Base-by-base conservation (phyloP, 805 yeast species). In the Saturnispora zaruensis region DNA sequence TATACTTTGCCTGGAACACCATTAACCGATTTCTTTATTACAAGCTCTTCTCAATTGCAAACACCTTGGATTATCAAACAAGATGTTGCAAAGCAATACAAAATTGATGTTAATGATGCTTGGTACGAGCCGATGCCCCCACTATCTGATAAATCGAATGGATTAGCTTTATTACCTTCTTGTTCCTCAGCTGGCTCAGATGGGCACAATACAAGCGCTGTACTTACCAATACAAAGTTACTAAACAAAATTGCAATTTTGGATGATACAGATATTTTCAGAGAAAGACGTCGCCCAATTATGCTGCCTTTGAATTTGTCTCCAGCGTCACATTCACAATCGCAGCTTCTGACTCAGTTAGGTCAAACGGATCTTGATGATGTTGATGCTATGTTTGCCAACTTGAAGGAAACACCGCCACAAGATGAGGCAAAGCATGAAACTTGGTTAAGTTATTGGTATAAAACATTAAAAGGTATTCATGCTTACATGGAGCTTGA, bases 51-150 rank as follows among this genome's bases (percentile, higher is more conserved):
- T 24, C 50, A 48, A 34, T 26, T 42, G 20, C 50, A 48, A 42
- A 48, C 97, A 3, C 98, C 98, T 3, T 93, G 98, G 98, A 81
- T 91, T 20, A 93, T 93, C 14, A 85, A 83, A 61, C 80, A 78
- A 24, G 81, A 82, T 56, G 87, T 78, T 64, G 93, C 93, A 0
- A 73, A 72, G 50, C 75, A 75, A 57, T 87, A 82, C 63, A 69
- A 86, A 55, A 84, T 87, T 18, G 76, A 83, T 9, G 70, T 73
- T 16, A 81, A 74, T 28, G 50, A 48, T 25, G 16, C 46, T 13
- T 48, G 50, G 50, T 48, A 48, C 23, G 46, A 36, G 20, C 25
- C 45, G 4, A 20, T 36, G 30, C 42, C 50, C 7, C 23, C 41
- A 3, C 6, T 20, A 16, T 9, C 11, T n/a, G 50, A 47, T 18